Base-by-base conservation (phyloP, 345 rosid genomes). In the Salix suchowensis region DNA sequence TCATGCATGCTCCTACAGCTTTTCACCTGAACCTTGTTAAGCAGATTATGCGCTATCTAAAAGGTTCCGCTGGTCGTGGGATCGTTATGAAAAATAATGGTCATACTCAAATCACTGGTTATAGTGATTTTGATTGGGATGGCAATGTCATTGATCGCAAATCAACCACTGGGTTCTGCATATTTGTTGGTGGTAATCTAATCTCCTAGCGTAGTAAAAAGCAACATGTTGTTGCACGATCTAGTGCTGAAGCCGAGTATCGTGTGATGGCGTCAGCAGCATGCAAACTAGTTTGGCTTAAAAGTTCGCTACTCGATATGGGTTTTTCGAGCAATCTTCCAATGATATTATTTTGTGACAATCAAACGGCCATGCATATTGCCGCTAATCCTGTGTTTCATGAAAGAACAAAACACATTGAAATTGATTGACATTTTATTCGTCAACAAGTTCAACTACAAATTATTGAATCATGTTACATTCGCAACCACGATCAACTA, bases 211-310 rank as follows among this genome's bases (percentile, higher is more conserved):
- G 1, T 16, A 5, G 54, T 48, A 48, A 48, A 48, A 48, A 48
- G 54, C 21, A 48, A 48, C 21, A 48, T 15, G 7, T 48, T 48
- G 21, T 48, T 48, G 7, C 54, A 4, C 2, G 54, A 4, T 48
- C 21, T 48, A 48, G 54, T 48, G 21, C 0, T 15, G 21, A 50
- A 50, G 21, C 7, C 0, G 2, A 50, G 6, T 15, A 50, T 50
- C 2, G 7, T 16, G 18, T 0, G 0, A 50, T 50, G 21, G 21
- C 21, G 0, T 48, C 54, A 0, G 2, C 21, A 3, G 1, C 21
- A 1, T 50, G 54, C 0, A 0, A 50, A 48, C 18, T 16, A 16
- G 0, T 50, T 5, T 50, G 21, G 21, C 54, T 50, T 50, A 50
- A 50, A 50, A 6, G 54, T 16, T 0, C 16, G 0, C 8, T 50